Evolutionary conservation across 352 stramenopile genomes (phyloP).

Genomic region (Phytophthora chlamydospora): DNA sequence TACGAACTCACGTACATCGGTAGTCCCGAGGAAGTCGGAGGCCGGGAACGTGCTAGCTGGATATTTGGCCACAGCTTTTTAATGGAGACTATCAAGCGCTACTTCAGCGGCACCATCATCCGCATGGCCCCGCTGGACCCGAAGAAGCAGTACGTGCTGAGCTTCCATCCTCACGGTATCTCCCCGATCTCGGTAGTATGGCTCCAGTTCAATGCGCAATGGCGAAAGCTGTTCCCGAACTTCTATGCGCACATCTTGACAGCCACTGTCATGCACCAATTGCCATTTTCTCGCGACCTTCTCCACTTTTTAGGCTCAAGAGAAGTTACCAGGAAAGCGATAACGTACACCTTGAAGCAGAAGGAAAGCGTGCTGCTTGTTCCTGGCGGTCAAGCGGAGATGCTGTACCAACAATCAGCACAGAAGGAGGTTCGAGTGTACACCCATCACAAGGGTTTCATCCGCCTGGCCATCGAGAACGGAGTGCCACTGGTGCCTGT

Average conservation of each 20-base stretch:
- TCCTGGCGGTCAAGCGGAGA: constrained; percentile 76
- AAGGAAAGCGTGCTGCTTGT: constrained; percentile 72
- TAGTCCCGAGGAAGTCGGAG: constrained; percentile 55
- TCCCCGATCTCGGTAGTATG: constrained; percentile 69
- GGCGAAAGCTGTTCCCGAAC: constrained; percentile 60
- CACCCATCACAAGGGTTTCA: constrained; percentile 75
- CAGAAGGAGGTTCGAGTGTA: constrained; percentile 64
- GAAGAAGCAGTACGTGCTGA: constrained; percentile 63
- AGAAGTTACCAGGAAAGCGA: constrained; percentile 69
- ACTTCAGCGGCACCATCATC: constrained; percentile 67
- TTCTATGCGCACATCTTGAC: constrained; percentile 67
- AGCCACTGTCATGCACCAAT: constrained; percentile 70
- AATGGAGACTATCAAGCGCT: constrained; percentile 55
- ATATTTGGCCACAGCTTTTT: constrained; percentile 39
- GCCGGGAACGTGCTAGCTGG: constrained; percentile 46
- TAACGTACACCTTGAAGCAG: constrained; percentile 45
- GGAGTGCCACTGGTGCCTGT: constrained; percentile 68
- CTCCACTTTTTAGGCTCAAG: constrained; percentile 69
- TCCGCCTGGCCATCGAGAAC: constrained; percentile 75
- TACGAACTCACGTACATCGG: constrained; percentile 66
- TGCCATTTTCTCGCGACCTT: constrained; percentile 66
- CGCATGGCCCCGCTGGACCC: constrained; percentile 54
- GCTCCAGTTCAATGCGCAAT: constrained; percentile 69
- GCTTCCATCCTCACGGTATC: constrained; percentile 79
- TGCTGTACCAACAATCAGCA: constrained; percentile 65